A percentile compares a stretch with the other conserved stretches of the same genome.
These are phyloP conservation scores for Chlamydomonas sphaeroides DNA, from an alignment of 139 green algal genomes.

Conservation along the genomic window DNA sequence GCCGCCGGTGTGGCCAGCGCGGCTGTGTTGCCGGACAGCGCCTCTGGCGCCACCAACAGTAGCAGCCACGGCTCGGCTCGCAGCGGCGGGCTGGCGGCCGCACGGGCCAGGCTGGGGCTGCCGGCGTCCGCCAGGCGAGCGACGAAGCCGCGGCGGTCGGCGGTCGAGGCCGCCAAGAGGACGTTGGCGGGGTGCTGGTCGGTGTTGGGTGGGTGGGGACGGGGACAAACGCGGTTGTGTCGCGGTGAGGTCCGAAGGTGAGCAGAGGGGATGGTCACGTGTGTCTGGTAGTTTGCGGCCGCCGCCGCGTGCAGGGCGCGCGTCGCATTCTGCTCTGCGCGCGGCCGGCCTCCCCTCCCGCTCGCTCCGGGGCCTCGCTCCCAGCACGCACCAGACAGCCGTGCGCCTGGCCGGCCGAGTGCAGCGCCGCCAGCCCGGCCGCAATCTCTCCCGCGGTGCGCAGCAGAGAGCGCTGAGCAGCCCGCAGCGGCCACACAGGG, in stretches of 20 bases:
- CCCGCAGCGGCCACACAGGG: not conserved
- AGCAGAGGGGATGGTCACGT: too few species aligned
- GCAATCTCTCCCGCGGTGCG: slow-evolving; percentile 33
- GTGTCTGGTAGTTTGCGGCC: too few species aligned
- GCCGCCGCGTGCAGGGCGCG: too few species aligned
- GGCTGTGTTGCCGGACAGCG: not conserved
- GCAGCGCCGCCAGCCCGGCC: slow-evolving; percentile 49
- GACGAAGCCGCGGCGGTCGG: not conserved
- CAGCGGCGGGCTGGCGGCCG: not conserved
- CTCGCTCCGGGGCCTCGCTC: too few species aligned
- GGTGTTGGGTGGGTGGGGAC: too few species aligned
- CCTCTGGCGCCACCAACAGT: not conserved
- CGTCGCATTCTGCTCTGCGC: too few species aligned
- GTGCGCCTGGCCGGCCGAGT: slow-evolving; percentile 49
- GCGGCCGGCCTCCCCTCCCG: too few species aligned
- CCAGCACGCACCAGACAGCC: too few species aligned
- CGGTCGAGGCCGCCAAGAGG: not conserved
- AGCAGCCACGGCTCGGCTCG: not conserved
- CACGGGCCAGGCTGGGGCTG: not conserved
- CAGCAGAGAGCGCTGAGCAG: slow-evolving; percentile 11
- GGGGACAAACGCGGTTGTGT: too few species aligned
- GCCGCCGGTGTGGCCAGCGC: too few species aligned
- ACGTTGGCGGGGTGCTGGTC: not conserved
- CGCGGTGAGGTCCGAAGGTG: too few species aligned
- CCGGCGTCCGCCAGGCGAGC: not conserved